Evolutionary conservation across 768 basidiomycete species (phyloP), one percentile per base, ranked within the genome.

Genomic region (Lactarius pseudohatsudake): DNA sequence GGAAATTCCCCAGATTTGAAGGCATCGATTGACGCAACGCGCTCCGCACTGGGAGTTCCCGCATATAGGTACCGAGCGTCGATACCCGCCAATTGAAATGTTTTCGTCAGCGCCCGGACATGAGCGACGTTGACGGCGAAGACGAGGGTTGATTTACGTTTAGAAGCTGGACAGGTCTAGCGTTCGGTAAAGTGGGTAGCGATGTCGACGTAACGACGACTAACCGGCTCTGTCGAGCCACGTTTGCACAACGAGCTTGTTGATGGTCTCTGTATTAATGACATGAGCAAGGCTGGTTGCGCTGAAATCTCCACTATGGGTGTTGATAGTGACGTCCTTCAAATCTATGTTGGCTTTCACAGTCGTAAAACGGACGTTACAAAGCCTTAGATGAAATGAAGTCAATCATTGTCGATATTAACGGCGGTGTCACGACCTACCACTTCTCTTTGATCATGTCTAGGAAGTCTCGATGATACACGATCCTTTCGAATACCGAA

Each of bases 361-460:
- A 5, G 88, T 84, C 2, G 94, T 96, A 74, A 95, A 94, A 4
- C 87, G 88, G 40, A 95, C 88, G 57, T 88, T 86, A 68, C 92
- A 93, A 36, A 98, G 83, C 95, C 94, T 84, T 66, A 28, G 30
- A 22, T 68, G 40, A 68, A 56, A 63, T 32, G 53, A 64, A 64
- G 32, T 57, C 30, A 34, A 10, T 55, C n/a, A 4, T 53, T 15
- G n/a, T 11, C 20, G 16, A 32, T 15, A 50, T 18, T 18, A 43
- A 53, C 18, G 43, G 53, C 5, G 3, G 30, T 22, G 26, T 43
- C 50, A 38, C 15, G 36, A 64, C 78, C 50, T 70, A 89, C 95
- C 96, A 98, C 75, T 92, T 84, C 61, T 94, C 94, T 70, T 89
- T 87, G 68, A 98, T 91, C 95, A 98, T 96, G 60, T 92, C 87